Base-by-base conservation (phyloP, 306 rosid species). In the Prinsepia uniflora region DNA sequence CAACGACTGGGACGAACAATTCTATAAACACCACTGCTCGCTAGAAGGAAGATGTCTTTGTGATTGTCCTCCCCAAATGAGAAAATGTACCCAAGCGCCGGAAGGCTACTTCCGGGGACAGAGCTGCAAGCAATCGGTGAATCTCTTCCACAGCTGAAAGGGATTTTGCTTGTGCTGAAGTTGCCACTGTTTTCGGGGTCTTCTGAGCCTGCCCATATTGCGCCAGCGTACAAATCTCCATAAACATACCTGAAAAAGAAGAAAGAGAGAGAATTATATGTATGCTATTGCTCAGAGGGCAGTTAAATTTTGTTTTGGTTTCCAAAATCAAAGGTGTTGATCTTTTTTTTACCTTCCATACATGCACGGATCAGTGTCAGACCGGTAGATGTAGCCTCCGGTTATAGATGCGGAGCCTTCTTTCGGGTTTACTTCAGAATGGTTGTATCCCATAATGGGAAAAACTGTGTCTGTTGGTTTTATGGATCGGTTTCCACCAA, bases 331-430 rank as follows among this genome's bases (percentile, higher is more conserved):
- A 56, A 56, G 61, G 60, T 18, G 30, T 54, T 19, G 60, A 54
- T 54, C 19, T 46, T 46, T 3, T 46, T 82, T 3, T 46, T 82
- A 95, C 99, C 97, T 89, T 84, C 96, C 99, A 70, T 81, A 82
- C 90, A 78, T 86, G 87, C 99, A 95, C 15, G 99, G 96, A 82
- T 95, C 99, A 22, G 91, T 87, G 74, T 18, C 77, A 18, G 97
- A 89, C 30, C 99, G 88, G 80, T 87, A 95, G 80, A 89, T 76
- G 70, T 91, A 95, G 58, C 99, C 99, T 7, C 97, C 97, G 0
- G 83, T 89, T 60, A 95, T 82, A 6, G 99, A 78, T 14, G 99
- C 99, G 7, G 99, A 91, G 6, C 97, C 96, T 78, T 82, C 87
- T 0, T 81, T 85, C 76, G 86, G 84, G 91, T 84, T 87, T 11